Conservation (phyloP, 116 monocot species). For the Phalaenopsis hybrid region DNA sequence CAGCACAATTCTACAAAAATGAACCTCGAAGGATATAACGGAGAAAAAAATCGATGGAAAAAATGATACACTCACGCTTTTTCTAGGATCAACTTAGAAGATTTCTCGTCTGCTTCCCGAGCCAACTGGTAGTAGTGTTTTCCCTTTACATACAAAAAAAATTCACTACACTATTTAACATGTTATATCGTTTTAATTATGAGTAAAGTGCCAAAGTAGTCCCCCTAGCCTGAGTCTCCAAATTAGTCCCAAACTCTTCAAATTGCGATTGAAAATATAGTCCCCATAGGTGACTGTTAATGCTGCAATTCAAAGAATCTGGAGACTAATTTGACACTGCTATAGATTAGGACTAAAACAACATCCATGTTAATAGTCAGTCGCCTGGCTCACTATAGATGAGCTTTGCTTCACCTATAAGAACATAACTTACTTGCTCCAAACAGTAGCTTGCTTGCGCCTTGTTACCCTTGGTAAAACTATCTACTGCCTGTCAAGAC, state of each 20-base stretch:
- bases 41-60: not conserved
- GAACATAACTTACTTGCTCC: slow-evolving; percentile 45
- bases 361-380: no score
- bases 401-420: not conserved
- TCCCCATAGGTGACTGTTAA: no score
- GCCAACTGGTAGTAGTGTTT: slow-evolving; percentile 49
- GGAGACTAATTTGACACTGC: no score
- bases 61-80: slow-evolving; percentile 18
- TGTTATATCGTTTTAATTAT: not conserved
- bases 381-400: not conserved
- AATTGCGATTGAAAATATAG: no score
- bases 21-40: slow-evolving; percentile 2
- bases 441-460: slow-evolving; percentile 33
- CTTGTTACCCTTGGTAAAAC: slow-evolving; percentile 48
- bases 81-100: slow-evolving; percentile 28
- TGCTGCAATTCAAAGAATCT: no score
- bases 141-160: slow-evolving; percentile 39
- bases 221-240: no score
- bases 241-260: no score
- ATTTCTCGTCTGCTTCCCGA: slow-evolving; percentile 75
- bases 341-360: no score
- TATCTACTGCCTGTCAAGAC: slow-evolving; percentile 59
- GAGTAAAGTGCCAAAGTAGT: not conserved
- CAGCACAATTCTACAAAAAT: not conserved
- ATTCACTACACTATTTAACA: not conserved